Evolutionary conservation across 2,329 filamentous ascomycete species (phyloP), one percentile per base, ranked within the genome.

Genomic region (Fusarium ramigenum): DNA sequence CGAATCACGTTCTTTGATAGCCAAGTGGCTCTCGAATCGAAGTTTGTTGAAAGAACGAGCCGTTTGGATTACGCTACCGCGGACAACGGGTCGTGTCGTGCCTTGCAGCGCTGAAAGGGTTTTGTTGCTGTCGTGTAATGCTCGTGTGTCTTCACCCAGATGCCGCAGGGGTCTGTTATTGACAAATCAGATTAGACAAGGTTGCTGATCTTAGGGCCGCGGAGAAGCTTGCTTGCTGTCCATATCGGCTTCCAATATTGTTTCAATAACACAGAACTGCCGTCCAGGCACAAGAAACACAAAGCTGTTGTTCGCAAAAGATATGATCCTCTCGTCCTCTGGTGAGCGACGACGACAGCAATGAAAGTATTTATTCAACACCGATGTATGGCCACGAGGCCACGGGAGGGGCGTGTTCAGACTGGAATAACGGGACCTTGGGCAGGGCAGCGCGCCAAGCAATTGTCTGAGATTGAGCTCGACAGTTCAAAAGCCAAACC

Each of bases 21-120:
- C 56, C 69, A 58, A 58, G 67, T 71, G 66, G 66, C 61, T 61
- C 60, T 66, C 53, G 49, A 74, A 69, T 56, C 57, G 34, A 62
- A 28, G 60, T 63, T 34, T 54, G 60, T 57, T 66, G 52, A 60
- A 67, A 62, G 32, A 50, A 43, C 16, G n/a, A 57, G 59, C 49
- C 34, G 60, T 59, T 68, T 61, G 50, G 58, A 69, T 43, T 64
- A 67, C 66, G 63, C 72, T 76, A 75, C 61, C 49, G 63, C 60
- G 50, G 63, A 61, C 70, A 61, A 73, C 75, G 68, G 69, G 65
- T 76, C 65, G 76, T 76, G 61, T 76, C 65, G 76, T 78, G 61
- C 76, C 76, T 78, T 77, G 76, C 76, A 78, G 76, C 49, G 53
- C 46, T 58, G 39, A 71, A 66, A 59, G 53, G 60, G 63, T 69